phyloP scores from a whole-genome alignment of 495 filamentous ascomycete species.

The Tuber melanosporum region DNA sequence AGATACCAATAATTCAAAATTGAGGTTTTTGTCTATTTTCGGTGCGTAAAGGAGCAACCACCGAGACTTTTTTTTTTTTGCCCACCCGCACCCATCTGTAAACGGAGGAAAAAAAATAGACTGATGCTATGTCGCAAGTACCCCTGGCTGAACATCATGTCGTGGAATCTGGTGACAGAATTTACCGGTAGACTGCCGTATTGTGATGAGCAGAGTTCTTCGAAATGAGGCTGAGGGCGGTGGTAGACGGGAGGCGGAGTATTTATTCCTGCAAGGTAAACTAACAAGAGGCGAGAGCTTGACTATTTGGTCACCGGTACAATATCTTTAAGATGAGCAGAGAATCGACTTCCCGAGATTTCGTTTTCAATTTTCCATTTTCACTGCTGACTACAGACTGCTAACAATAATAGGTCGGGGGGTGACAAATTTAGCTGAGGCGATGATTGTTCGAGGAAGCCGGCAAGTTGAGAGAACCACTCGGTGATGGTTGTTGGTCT shows the following conservation, averaged over 20 bases:
- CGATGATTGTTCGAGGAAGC: constrained; percentile 17
- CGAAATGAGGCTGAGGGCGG: constrained; percentile 6
- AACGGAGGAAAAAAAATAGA: too few species aligned
- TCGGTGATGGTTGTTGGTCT: background rate
- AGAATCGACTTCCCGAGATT: background rate
- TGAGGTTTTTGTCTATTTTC: too few species aligned
- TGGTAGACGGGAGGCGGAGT: constrained; percentile 2
- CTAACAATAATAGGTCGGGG: too few species aligned
- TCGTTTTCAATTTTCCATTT: background rate
- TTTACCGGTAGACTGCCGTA: background rate
- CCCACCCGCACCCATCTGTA: too few species aligned
- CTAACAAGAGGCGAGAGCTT: constrained; percentile 17
- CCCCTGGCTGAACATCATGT: constrained; percentile 9
- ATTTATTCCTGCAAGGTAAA: background rate
- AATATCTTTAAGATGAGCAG: too few species aligned
- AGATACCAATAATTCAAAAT: too few species aligned
- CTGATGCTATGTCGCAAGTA: background rate
- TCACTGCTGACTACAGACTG: background rate
- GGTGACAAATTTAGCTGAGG: constrained; percentile 23
- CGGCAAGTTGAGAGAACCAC: constrained; percentile 11
- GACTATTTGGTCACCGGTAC: constrained; percentile 10
- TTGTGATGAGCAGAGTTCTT: constrained; percentile 6
- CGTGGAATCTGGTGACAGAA: background rate
- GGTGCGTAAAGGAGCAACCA: too few species aligned
- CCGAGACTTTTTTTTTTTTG: too few species aligned